Percentiles rank a stretch among this genome's conserved stretches.
These are phyloP conservation scores for Dalechampia spathulata DNA, from an alignment of 441 rosid genomes.

Conservation along the genomic window DNA sequence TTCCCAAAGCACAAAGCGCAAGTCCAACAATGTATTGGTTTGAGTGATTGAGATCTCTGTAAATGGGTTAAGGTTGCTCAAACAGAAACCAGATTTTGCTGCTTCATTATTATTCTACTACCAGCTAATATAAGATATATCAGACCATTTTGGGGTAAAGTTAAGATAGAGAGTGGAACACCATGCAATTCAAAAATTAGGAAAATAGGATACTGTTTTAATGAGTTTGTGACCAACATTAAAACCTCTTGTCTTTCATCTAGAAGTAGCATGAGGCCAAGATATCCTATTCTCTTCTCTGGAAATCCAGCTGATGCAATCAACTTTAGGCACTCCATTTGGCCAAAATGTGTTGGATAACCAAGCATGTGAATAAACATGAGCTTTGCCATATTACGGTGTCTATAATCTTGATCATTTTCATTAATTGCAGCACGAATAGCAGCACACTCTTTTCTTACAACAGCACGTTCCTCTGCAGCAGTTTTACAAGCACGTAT, in stretches of 20 bases:
- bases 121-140: too few relatives aligned
- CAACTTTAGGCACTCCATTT: constrained; percentile 97
- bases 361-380: constrained; percentile 99
- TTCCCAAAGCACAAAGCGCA: constrained; percentile 98
- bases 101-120: constrained; percentile 1
- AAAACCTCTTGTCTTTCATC: constrained; percentile 99
- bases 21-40: constrained; percentile 98
- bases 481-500: constrained; percentile 99
- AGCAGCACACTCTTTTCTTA: constrained; percentile 96
- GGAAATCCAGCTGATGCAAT: constrained; percentile 96
- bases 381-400: constrained; percentile 78
- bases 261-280: constrained; percentile 96
- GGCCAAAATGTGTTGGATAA: constrained; percentile 99
- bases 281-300: constrained; percentile 98
- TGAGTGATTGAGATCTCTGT: constrained; percentile 96
- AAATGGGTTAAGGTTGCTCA: constrained; percentile 51
- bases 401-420: constrained; percentile 78
- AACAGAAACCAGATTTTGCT: not conserved
- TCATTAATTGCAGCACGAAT: constrained; percentile 87
- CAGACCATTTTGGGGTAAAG: constrained; percentile 42
- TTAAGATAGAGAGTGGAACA: constrained; percentile 44
- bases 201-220: constrained; percentile 87
- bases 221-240: constrained; percentile 97
- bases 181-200: too few relatives aligned
- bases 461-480: constrained; percentile 96